A percentile compares a stretch with the other conserved stretches of the same genome.
phyloP scores from a whole-genome alignment of 192 early-diverging fungal species.

The Mycoemilia scoparia region DNA sequence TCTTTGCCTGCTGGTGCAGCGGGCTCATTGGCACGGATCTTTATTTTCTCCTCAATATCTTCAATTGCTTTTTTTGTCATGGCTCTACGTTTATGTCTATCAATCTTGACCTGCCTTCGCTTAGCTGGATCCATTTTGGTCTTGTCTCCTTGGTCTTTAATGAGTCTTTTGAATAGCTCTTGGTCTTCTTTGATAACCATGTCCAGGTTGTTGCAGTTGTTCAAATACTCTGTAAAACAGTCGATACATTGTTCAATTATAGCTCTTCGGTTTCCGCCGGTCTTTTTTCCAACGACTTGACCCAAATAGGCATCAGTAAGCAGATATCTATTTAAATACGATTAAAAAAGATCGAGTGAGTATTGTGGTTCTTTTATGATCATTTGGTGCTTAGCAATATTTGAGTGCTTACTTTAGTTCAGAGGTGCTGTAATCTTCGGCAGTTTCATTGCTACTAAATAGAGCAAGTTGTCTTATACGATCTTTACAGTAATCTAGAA shows the following conservation, averaged over 20 bases:
- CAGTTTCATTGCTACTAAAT: constrained; percentile 73
- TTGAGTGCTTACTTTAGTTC: constrained; percentile 41
- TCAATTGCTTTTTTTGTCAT: constrained; percentile 59
- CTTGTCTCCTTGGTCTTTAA: constrained; percentile 21
- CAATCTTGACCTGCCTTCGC: constrained; percentile 13
- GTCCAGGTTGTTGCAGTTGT: too few relatives aligned
- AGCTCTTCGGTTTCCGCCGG: constrained; percentile 20
- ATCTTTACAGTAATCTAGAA: constrained; percentile 22
- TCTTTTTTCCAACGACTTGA: constrained; percentile 27
- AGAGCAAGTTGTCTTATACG: constrained; percentile 42
- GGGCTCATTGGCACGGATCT: constrained; percentile 29
- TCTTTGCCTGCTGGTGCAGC: neutral
- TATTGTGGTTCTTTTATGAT: constrained; percentile 7
- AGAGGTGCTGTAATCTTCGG: constrained; percentile 71
- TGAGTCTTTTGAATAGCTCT: too few relatives aligned
- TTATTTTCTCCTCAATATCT: constrained; percentile 58
- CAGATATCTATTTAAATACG: too few relatives aligned
- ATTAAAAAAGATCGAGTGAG: constrained; percentile 11
- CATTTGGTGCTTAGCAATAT: neutral
- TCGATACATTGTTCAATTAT: too few relatives aligned
- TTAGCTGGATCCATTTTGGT: constrained; percentile 5
- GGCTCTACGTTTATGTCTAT: constrained; percentile 31
- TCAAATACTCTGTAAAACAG: too few relatives aligned
- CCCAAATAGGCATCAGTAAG: constrained; percentile 6
- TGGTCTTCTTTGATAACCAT: constrained; percentile 15